Percentiles rank a stretch among this genome's conserved stretches.
Conservation (phyloP, 176 grass and related monocot species). For the Zoysia pacifica region DNA sequence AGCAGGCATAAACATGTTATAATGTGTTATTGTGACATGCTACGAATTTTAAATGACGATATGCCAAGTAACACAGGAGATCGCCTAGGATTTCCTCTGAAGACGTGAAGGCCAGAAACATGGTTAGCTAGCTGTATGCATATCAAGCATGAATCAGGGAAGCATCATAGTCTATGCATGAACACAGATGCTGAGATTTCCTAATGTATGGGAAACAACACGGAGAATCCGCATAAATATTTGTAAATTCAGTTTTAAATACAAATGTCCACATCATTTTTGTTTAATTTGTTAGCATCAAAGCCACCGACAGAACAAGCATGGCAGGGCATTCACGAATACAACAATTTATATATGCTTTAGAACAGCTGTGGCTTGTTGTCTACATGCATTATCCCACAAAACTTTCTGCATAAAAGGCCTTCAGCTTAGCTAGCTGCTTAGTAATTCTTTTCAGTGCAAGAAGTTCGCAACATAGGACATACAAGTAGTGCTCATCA, state of each 20-base stretch:
- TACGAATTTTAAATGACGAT: not conserved
- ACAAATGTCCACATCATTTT: not conserved
- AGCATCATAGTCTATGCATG: slow-evolving; percentile 19
- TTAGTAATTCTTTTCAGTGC: slow-evolving; percentile 22
- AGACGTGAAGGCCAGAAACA: slow-evolving; percentile 21
- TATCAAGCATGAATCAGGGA: not conserved
- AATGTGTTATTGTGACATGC: not conserved
- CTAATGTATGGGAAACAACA: not conserved
- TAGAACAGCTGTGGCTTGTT: slow-evolving; percentile 1
- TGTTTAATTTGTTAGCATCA: not conserved
- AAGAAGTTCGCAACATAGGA: not conserved
- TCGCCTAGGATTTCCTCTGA: not conserved
- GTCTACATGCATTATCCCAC: not conserved
- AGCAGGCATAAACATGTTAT: not conserved
- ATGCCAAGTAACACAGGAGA: not conserved
- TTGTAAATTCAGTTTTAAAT: not conserved
- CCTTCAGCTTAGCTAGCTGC: not conserved
- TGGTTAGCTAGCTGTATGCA: not conserved
- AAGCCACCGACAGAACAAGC: not conserved
- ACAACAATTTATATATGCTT: not conserved
- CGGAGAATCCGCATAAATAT: slow-evolving; percentile 8
- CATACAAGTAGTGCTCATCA: slow-evolving; percentile 31
- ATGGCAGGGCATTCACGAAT: not conserved
- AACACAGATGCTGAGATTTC: not conserved
- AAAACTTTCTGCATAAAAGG: not conserved